These are phyloP conservation scores for Cyberlindnera mycetangii DNA, from an alignment of 805 yeast species.

Conservation along the genomic window DNA sequence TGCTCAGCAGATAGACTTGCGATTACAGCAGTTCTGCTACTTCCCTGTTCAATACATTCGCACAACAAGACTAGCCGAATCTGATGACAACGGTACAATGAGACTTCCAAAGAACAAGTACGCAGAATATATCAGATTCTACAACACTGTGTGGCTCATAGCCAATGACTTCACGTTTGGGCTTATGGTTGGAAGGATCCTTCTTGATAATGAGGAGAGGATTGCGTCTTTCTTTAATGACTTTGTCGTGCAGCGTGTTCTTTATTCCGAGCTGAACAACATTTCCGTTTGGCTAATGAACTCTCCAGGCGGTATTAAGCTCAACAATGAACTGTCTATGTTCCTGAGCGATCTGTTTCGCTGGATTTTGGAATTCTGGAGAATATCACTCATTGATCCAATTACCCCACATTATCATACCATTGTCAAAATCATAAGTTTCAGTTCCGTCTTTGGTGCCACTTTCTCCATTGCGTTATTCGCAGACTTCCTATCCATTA, in stretches of 20 bases:
- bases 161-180: slow-evolving; percentile 83
- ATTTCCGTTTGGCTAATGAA: slow-evolving; percentile 73
- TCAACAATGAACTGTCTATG: slow-evolving; percentile 79
- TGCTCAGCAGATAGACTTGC: slow-evolving; percentile 73
- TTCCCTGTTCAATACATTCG: slow-evolving; percentile 77
- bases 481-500: slow-evolving; percentile 60
- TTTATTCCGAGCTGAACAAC: slow-evolving; percentile 44
- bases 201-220: slow-evolving; percentile 36
- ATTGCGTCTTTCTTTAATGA: slow-evolving; percentile 30
- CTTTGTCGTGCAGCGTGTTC: slow-evolving; percentile 33
- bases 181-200: slow-evolving; percentile 46
- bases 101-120: slow-evolving; percentile 42
- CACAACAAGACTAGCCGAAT: slow-evolving; percentile 33
- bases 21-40: slow-evolving; percentile 71
- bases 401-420: slow-evolving; percentile 29
- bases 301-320: slow-evolving; percentile 92
- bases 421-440: slow-evolving; percentile 38
- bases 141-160: slow-evolving; percentile 86
- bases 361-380: slow-evolving; percentile 82
- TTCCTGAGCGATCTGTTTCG: slow-evolving; percentile 83
- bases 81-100: slow-evolving; percentile 25
- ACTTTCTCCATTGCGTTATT: slow-evolving; percentile 65
- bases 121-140: slow-evolving; percentile 70
- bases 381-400: slow-evolving; percentile 27
- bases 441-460: slow-evolving; percentile 49